Conservation (phyloP, 2,329 filamentous ascomycete species). For the Xylaria sp. region DNA sequence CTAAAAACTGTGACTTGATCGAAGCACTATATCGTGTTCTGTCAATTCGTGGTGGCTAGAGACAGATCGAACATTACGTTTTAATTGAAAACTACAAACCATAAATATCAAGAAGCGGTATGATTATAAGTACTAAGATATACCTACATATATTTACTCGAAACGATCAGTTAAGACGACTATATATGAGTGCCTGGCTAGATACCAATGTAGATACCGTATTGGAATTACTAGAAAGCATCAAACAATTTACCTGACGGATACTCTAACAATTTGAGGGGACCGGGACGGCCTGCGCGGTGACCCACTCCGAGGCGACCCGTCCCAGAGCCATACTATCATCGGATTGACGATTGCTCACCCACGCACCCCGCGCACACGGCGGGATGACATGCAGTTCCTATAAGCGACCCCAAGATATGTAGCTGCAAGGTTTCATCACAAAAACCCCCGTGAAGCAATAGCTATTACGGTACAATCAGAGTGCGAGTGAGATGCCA, state of each 20-base stretch:
- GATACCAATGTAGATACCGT: background rate
- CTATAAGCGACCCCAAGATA: slow-evolving; percentile 24
- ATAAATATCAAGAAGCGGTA: too few relatives aligned
- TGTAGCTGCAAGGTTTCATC: slow-evolving; percentile 4
- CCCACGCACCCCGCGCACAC: slow-evolving; percentile 21
- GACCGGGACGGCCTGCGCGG: background rate
- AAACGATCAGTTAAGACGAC: background rate
- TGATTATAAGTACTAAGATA: too few relatives aligned
- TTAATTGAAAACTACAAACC: too few relatives aligned
- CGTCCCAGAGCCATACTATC: background rate
- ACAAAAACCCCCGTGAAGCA: background rate
- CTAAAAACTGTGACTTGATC: too few relatives aligned
- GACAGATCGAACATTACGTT: background rate
- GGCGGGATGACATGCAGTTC: slow-evolving; percentile 27
- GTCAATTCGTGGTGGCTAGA: background rate
- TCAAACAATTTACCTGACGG: background rate
- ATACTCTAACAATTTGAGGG: background rate
- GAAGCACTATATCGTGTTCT: too few relatives aligned
- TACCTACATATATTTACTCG: too few relatives aligned
- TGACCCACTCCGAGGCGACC: slow-evolving; percentile 15
- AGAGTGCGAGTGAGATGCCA: too few relatives aligned
- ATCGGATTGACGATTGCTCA: slow-evolving; percentile 9
- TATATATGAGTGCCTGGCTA: background rate
- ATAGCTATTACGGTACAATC: background rate
- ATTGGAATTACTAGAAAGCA: background rate